Percentiles rank a stretch among this genome's conserved stretches.
Evolutionary conservation across 163 green algal species (phyloP).

Genomic region (Chlamydomonas reinhardtii): DNA sequence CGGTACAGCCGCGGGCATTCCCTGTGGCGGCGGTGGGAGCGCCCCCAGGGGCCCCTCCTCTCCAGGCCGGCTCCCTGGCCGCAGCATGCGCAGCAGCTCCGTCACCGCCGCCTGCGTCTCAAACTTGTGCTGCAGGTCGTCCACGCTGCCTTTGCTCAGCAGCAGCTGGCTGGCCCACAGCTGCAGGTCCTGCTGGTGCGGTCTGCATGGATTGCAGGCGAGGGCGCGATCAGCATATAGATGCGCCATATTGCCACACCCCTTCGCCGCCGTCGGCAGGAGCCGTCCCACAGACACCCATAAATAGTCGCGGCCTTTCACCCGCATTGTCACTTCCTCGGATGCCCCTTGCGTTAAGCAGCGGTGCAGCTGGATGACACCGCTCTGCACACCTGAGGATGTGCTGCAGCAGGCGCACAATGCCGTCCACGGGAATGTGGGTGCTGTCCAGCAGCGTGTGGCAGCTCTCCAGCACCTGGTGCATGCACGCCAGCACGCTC

Average conservation of each 20-base stretch:
- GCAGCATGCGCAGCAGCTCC: constrained; percentile 59
- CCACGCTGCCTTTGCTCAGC: constrained; percentile 56
- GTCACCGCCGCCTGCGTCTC: constrained; percentile 61
- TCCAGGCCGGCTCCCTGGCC: constrained; percentile 9
- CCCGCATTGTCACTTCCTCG: too few species aligned
- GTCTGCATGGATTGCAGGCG: constrained; percentile 13
- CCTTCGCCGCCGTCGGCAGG: too few species aligned
- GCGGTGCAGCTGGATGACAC: too few species aligned
- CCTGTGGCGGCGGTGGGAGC: too few species aligned
- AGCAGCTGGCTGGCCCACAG: constrained; percentile 70
- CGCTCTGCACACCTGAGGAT: constrained; percentile 70
- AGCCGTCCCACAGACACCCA: neutral
- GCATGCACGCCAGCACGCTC: constrained; percentile 68
- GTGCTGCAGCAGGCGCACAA: constrained; percentile 77
- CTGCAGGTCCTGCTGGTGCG: constrained; percentile 67
- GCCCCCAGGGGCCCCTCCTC: neutral
- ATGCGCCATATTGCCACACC: too few species aligned
- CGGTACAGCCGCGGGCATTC: too few species aligned
- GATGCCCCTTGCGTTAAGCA: too few species aligned
- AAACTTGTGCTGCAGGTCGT: constrained; percentile 59
- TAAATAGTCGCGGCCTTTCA: too few species aligned
- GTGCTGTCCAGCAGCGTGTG: constrained; percentile 75
- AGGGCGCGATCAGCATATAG: neutral
- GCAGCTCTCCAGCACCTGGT: constrained; percentile 73
- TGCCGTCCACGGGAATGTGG: constrained; percentile 70